Evolutionary conservation across 257 asterid genomes (phyloP).

Genomic region (Salvia hispanica): DNA sequence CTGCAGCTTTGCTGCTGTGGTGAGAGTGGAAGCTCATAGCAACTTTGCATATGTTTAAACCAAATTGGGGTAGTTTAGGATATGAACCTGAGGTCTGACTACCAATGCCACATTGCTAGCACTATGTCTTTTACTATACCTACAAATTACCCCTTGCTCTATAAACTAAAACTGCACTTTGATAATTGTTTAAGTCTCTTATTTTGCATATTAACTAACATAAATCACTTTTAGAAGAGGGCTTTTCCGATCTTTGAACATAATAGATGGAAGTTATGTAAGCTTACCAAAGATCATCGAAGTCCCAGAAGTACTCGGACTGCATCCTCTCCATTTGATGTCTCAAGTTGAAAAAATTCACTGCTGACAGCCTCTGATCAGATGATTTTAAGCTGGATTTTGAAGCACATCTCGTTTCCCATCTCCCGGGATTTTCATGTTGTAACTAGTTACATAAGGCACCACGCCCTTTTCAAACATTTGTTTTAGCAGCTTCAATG

Average conservation of each 20-base stretch:
- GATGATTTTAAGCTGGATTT: slow-evolving; percentile 51
- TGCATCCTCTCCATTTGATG: slow-evolving; percentile 22
- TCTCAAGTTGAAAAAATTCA: too few relatives aligned
- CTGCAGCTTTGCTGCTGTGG: slow-evolving; percentile 6
- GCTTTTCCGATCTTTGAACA: background rate
- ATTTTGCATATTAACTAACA: background rate
- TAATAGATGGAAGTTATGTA: background rate
- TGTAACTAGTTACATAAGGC: slow-evolving; percentile 69
- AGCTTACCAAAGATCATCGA: slow-evolving; percentile 8
- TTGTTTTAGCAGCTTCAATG: slow-evolving; percentile 56
- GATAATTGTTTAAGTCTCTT: background rate
- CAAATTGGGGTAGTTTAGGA: background rate
- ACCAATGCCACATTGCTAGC: background rate
- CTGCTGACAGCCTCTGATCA: too few relatives aligned
- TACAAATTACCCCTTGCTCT: background rate
- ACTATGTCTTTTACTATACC: background rate
- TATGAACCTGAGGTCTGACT: background rate
- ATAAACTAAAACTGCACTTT: slow-evolving; percentile 4
- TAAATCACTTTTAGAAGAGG: background rate
- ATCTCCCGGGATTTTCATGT: slow-evolving; percentile 53
- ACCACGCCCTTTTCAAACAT: slow-evolving; percentile 60
- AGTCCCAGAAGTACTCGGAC: slow-evolving; percentile 9
- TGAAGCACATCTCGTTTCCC: slow-evolving; percentile 57
- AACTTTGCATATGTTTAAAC: background rate
- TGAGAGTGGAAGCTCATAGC: slow-evolving; percentile 2